Evolutionary conservation across 495 filamentous ascomycete species (phyloP).

Genomic region (Penicillium canariense): DNA sequence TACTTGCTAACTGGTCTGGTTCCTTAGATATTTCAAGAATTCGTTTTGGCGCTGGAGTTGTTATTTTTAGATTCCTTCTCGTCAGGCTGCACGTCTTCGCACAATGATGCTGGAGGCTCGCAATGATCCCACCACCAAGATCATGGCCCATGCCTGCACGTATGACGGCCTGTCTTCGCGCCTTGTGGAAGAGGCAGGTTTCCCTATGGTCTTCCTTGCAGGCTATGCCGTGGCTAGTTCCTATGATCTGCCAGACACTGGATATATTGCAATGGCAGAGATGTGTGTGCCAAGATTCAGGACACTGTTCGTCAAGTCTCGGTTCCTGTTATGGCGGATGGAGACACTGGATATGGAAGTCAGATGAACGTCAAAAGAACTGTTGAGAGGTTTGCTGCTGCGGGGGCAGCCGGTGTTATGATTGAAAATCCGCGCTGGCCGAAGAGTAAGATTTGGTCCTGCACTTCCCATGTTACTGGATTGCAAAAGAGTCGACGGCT

Average conservation of each 20-base stretch:
- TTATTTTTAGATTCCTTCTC: constrained; percentile 30
- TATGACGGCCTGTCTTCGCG: constrained; percentile 43
- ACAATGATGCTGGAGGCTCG: constrained; percentile 39
- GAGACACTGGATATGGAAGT: constrained; percentile 42
- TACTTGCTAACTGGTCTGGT: too few relatives aligned
- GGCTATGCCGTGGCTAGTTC: constrained; percentile 35
- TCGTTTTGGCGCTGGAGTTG: too few relatives aligned
- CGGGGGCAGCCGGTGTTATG: constrained; percentile 40
- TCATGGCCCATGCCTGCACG: constrained; percentile 36
- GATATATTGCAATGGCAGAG: constrained; percentile 44
- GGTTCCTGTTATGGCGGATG: constrained; percentile 42
- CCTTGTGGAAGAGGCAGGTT: constrained; percentile 41
- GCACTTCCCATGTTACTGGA: background rate
- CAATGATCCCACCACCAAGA: constrained; percentile 33
- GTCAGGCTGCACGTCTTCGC: constrained; percentile 35
- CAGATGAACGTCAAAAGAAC: constrained; percentile 43
- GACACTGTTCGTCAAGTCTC: constrained; percentile 33
- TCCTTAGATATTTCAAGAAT: too few relatives aligned
- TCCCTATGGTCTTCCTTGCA: constrained; percentile 38
- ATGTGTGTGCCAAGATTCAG: constrained; percentile 45
- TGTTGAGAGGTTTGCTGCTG: constrained; percentile 37
- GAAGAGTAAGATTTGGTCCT: constrained; percentile 23
- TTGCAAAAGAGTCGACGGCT: background rate
- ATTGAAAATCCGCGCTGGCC: constrained; percentile 46
- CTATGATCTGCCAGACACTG: constrained; percentile 41